Percentiles rank a stretch among this genome's conserved stretches.
Conservation (phyloP, 208 protist species). For the Phytomonas sp. region DNA sequence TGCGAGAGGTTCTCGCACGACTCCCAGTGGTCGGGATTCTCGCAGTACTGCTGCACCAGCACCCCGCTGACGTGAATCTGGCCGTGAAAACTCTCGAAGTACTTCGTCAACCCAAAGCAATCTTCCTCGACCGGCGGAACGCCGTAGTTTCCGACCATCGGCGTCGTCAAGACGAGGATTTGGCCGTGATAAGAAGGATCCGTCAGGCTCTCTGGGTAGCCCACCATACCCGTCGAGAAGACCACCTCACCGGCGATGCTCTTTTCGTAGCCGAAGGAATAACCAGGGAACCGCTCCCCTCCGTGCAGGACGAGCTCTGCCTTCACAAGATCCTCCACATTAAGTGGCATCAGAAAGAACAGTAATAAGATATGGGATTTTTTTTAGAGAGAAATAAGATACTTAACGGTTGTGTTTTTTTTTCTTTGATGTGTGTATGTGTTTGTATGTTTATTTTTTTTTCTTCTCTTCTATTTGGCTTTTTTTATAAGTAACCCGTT, state of each 20-base stretch:
- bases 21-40: constrained; percentile 95
- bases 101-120: constrained; percentile 89
- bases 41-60: constrained; percentile 92
- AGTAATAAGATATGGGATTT: too few relatives aligned
- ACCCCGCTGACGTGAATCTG: constrained; percentile 88
- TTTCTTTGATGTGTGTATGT: constrained; percentile 1
- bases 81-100: constrained; percentile 92
- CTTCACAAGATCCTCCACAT: constrained; percentile 28
- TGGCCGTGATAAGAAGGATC: constrained; percentile 98
- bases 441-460: constrained; percentile 9
- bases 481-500: not conserved
- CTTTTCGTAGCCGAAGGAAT: constrained; percentile 93
- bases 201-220: constrained; percentile 92
- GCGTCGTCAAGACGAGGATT: constrained; percentile 97
- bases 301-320: constrained; percentile 91
- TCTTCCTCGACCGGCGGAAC: constrained; percentile 86
- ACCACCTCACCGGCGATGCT: constrained; percentile 87
- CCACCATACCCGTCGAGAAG: constrained; percentile 93
- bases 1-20: constrained; percentile 63
- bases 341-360: not conserved
- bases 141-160: constrained; percentile 97
- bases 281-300: constrained; percentile 90
- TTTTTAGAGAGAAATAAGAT: too few relatives aligned
- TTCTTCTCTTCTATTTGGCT: not conserved
- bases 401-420: too few relatives aligned